Evolutionary conservation across 2,329 filamentous ascomycete species (phyloP), one percentile per base, ranked within the genome.

Genomic region (Monosporascus sp.): DNA sequence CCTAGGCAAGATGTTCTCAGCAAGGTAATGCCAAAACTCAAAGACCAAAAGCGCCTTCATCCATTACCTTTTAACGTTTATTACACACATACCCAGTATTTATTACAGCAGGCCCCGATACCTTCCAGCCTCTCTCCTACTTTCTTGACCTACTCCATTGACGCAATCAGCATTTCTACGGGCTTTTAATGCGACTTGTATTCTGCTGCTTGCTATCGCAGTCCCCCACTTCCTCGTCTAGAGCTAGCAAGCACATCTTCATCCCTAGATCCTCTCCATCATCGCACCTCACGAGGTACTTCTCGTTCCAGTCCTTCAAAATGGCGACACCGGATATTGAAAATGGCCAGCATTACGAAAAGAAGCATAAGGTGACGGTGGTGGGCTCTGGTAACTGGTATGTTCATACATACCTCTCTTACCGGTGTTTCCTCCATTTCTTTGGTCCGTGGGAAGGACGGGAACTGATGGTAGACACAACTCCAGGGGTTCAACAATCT

Each of bases 331-430:
- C 58, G 58, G 53, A 46, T 65, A 31, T 51, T 79, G 42, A 77
- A 74, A 54, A 72, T 79, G 52, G 73, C 24, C 11, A 31, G 42
- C 42, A 46, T 18, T 46, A 81, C 57, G 74, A 77, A 57, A 88
- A 84, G 75, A 91, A 88, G 74, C 91, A 96, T 82, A 95, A 91
- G 79, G 89, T 97, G 66, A 92, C 91, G 57, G 84, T 99, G 50
- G 83, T 99, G 60, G 94, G 94, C 63, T 97, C 93, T 50, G 94
- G 94, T 65, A 99, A 99, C 73, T 99, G 94, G 91, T 93, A 77
- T 56, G 39, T 45, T 38, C n/a, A 24, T 41, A 6, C 27, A 41
- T 22, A 7, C 8, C 24, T 36, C 6, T 17, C 41, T 36, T 17
- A 11, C 24, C 9, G 27, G 27, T 31, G 3, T 31, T 31, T 31